phyloP scores from a whole-genome alignment of 2,329 filamentous ascomycete genomes.

The Trichoderma sp. region DNA sequence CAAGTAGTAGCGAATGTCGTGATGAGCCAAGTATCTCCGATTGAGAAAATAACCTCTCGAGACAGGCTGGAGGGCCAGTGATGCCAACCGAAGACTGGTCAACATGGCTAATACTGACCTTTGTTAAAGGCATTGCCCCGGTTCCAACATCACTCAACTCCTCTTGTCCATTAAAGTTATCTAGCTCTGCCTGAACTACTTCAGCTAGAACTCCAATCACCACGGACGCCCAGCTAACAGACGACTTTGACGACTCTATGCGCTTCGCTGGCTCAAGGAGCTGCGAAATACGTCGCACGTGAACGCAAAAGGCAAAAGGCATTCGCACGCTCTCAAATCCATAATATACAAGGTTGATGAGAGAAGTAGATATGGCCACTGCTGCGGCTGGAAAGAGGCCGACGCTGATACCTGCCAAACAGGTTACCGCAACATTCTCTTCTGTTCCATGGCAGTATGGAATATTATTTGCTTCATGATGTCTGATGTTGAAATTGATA shows the following conservation, averaged over 20 bases:
- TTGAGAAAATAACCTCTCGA: conserved; percentile 30
- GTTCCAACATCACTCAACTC: background rate
- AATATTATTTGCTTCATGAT: background rate
- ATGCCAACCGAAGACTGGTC: conserved; percentile 34
- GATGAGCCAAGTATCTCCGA: conserved; percentile 17
- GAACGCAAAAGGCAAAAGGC: conserved; percentile 46
- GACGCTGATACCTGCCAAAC: conserved; percentile 42
- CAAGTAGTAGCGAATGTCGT: conserved; percentile 30
- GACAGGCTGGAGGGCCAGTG: conserved; percentile 35
- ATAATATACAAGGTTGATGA: conserved; percentile 38
- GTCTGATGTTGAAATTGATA: background rate
- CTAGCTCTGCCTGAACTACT: conserved; percentile 38
- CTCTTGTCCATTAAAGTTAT: conserved; percentile 26
- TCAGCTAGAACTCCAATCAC: conserved; percentile 32
- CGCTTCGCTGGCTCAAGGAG: conserved; percentile 35
- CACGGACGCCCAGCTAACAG: conserved; percentile 43
- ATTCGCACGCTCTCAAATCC: conserved; percentile 41
- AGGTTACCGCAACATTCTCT: background rate
- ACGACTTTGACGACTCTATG: conserved; percentile 24
- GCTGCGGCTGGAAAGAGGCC: conserved; percentile 44
- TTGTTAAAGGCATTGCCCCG: background rate
- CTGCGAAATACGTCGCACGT: conserved; percentile 41
- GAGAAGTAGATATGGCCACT: conserved; percentile 37
- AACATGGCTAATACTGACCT: conserved; percentile 41
- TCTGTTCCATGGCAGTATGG: background rate